Evolutionary conservation across 108 stramenopile genomes (phyloP), one percentile per base, ranked within the genome.

Genomic region (Pinguiococcus pyrenoidosus): DNA sequence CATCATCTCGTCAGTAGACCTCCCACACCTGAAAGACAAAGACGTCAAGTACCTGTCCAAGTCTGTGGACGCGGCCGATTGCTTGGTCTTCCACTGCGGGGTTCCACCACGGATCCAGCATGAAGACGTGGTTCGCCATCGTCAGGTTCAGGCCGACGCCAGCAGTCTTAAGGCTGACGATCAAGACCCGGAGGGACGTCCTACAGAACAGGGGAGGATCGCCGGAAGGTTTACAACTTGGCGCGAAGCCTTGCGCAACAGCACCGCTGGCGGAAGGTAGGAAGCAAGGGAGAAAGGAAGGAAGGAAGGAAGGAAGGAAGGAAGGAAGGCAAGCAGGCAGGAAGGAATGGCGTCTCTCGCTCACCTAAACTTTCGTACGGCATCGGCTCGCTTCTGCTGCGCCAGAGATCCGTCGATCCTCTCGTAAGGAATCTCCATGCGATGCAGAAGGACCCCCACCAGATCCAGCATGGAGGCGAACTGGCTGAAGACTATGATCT

Each of bases 81-180:
- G 61, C 61, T 25, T 62, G 61, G 20, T 56, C 56, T 22, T 62
- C 61, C 0, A 62, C 56, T 3, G 61, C 61, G 0, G 61, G 61
- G 12, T 62, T 62, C 68, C 71, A 73, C 68, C 68, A 73, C 10
- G 71, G 71, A 28, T 73, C 71, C 32, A 64, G 29, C 26, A 73
- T 46, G 12, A 59, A 45, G 22, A 69, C 64, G 14, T 44, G 29
- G 22, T 49, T 46, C 9, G 68, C 71, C 3, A 16, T 42, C 24
- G 51, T 54, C 7, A 73, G 64, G 46, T 73, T 73, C 2, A 73
- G 54, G 4, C 68, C 71, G 14, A 65, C 68, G n/a, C 71, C 71
- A 3, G 68, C 71, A 4, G 71, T 68, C 52, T 64, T 68, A 24
- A 68, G 45, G 12, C 55, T 63, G 13, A 71, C 25, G 10, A 67